Evolutionary conservation across 202 grass and related monocot species (phyloP).

Genomic region (Elaeis oleifera): DNA sequence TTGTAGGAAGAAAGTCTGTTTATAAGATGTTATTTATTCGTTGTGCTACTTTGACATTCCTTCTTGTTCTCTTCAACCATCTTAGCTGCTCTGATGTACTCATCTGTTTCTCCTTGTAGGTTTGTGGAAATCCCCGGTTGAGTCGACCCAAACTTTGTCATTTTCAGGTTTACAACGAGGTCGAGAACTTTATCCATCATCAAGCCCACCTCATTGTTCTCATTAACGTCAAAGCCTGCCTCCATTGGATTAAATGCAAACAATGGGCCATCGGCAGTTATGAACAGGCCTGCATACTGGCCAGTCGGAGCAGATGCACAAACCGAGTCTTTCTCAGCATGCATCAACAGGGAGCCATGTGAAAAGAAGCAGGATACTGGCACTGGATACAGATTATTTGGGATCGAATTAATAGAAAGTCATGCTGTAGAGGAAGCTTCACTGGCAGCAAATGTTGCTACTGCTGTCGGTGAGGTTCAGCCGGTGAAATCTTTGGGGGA

Average conservation of each 20-base stretch:
- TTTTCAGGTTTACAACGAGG: constrained; percentile 42
- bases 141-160: constrained; percentile 44
- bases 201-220: constrained; percentile 28
- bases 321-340: constrained; percentile 37
- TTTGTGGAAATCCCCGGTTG: constrained; percentile 57
- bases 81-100: not conserved
- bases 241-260: constrained; percentile 33
- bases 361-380: constrained; percentile 50
- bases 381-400: constrained; percentile 81
- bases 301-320: constrained; percentile 30
- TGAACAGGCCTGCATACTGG: constrained; percentile 45
- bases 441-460: constrained; percentile 21
- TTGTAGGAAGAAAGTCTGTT: too few species aligned
- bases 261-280: constrained; percentile 24
- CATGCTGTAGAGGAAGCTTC: constrained; percentile 36
- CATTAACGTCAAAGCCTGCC: constrained; percentile 32
- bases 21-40: too few species aligned
- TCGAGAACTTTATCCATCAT: constrained; percentile 40
- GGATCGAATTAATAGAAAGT: constrained; percentile 56
- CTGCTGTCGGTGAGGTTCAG: constrained; percentile 33
- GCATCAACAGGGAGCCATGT: constrained; percentile 35
- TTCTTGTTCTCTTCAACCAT: too few species aligned
- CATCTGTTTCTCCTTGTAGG: constrained; percentile 41
- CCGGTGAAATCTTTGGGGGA: constrained; percentile 24
- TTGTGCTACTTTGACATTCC: too few species aligned